Conservation (phyloP, 148 eudicot species). For the Dianthus caryophyllus region DNA sequence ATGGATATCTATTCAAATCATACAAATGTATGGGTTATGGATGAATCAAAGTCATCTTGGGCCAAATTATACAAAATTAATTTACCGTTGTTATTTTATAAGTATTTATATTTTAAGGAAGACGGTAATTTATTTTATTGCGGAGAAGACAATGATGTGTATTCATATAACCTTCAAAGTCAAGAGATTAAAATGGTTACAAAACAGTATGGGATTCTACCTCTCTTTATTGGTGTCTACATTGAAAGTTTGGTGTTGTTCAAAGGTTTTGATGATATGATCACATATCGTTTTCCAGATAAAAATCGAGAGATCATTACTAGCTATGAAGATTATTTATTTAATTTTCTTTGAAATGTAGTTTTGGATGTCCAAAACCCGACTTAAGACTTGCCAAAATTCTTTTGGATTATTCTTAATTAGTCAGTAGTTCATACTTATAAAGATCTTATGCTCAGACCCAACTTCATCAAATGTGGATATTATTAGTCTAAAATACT, state of each 20-base stretch:
- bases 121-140: conserved; percentile 16
- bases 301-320: too few species aligned
- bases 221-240: neutral
- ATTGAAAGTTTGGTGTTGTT: conserved; percentile 18
- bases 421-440: too few species aligned
- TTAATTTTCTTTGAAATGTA: too few species aligned
- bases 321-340: too few species aligned
- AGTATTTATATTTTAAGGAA: conserved; percentile 1
- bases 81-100: neutral
- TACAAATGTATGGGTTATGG: conserved; percentile 14
- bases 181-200: conserved; percentile 12
- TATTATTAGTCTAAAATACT: too few species aligned
- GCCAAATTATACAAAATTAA: neutral
- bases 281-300: neutral
- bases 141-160: conserved; percentile 12
- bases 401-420: too few species aligned
- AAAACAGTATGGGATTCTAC: conserved; percentile 14
- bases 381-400: too few species aligned
- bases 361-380: too few species aligned
- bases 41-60: neutral
- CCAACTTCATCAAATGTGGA: too few species aligned
- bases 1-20: conserved; percentile 8
- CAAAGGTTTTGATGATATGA: neutral
- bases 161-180: conserved; percentile 13
- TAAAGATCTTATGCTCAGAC: too few species aligned